Evolutionary conservation across 176 grass and related monocot genomes (phyloP).

Genomic region (Hordeum marinum): DNA sequence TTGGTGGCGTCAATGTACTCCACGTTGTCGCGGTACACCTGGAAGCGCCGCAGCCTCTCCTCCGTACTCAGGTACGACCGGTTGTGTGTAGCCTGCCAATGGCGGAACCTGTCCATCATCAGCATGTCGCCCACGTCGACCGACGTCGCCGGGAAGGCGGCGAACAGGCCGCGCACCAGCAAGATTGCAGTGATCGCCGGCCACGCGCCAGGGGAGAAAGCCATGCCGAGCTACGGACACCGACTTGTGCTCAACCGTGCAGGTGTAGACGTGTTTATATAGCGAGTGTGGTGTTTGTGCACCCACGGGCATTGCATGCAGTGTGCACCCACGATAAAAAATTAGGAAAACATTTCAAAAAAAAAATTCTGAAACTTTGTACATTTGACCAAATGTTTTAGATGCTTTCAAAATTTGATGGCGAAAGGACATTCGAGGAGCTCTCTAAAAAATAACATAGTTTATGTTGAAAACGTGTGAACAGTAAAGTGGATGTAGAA

Average conservation of each 20-base stretch:
- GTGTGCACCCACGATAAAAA: no score
- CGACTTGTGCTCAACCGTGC: not conserved
- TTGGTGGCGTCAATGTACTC: slow-evolving; percentile 39
- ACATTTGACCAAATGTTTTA: no score
- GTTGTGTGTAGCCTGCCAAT: slow-evolving; percentile 21
- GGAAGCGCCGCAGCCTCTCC: slow-evolving; percentile 35
- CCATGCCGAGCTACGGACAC: not conserved
- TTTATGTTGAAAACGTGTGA: no score
- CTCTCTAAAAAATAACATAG: no score
- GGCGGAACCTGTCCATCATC: slow-evolving; percentile 34
- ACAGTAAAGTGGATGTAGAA: no score
- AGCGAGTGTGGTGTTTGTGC: no score
- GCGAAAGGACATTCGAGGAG: no score
- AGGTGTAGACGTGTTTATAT: not conserved
- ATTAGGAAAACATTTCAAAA: no score
- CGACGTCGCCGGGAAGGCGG: no score
- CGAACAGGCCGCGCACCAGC: not conserved
- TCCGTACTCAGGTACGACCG: slow-evolving; percentile 15
- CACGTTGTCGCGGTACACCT: slow-evolving; percentile 38
- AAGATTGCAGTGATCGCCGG: not conserved
- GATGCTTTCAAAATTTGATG: no score
- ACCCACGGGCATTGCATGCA: no score
- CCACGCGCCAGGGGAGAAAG: not conserved
- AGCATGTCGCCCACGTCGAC: not conserved
- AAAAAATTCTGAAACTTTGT: no score